These are phyloP conservation scores for Tilletia horrida DNA, from an alignment of 1,284 basidiomycete species.

Conservation along the genomic window DNA sequence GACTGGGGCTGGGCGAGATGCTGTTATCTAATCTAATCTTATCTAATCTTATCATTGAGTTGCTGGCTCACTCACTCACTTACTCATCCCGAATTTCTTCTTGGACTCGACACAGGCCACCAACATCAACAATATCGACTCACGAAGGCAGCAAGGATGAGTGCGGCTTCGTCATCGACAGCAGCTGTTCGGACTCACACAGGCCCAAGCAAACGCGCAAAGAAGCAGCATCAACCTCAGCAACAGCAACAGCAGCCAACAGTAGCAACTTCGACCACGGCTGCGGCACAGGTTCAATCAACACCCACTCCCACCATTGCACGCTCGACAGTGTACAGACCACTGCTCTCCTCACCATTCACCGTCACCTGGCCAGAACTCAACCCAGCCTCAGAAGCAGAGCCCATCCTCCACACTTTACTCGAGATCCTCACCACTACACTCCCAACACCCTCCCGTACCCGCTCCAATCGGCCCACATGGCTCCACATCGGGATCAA, in stretches of 20 bases:
- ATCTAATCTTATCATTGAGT: too few relatives aligned
- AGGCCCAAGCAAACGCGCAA: conserved; percentile 3
- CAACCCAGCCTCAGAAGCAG: conserved; percentile 17
- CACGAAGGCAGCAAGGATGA: too few relatives aligned
- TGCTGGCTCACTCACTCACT: too few relatives aligned
- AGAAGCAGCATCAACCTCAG: neutral
- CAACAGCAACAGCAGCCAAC: neutral
- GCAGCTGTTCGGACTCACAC: neutral
- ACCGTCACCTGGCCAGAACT: conserved; percentile 22
- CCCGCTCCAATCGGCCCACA: neutral
- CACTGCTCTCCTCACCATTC: conserved; percentile 27
- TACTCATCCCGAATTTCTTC: too few relatives aligned
- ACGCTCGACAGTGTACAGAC: conserved; percentile 22
- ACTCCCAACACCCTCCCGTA: neutral
- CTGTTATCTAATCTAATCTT: too few relatives aligned
- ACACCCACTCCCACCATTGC: neutral
- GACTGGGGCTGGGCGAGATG: too few relatives aligned
- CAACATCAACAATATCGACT: too few relatives aligned
- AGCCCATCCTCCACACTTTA: conserved; percentile 24
- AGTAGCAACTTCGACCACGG: neutral
- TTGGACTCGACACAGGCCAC: too few relatives aligned
- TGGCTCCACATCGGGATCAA: conserved; percentile 23
- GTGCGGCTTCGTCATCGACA: too few relatives aligned
- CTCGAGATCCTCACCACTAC: conserved; percentile 19
- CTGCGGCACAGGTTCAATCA: neutral